These are phyloP conservation scores for Eucalyptus lansdowneana DNA, from an alignment of 345 rosid genomes.

Conservation along the genomic window DNA sequence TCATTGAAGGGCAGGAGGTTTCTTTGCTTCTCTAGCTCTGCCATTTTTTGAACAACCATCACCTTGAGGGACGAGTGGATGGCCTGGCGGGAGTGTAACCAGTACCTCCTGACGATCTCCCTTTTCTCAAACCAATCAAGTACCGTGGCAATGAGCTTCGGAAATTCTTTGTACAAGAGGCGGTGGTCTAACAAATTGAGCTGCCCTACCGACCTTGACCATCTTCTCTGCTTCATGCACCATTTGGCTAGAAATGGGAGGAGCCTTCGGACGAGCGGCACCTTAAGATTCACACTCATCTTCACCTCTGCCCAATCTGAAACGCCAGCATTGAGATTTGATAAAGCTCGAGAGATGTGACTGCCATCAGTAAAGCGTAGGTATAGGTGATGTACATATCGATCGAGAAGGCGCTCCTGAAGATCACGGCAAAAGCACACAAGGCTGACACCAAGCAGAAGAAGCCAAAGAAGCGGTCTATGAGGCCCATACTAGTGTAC, in stretches of 20 bases:
- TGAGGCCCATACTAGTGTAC: background rate
- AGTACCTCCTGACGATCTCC: background rate
- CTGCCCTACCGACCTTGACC: background rate
- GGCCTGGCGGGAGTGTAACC: background rate
- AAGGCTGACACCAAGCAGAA: no score
- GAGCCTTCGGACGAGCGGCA: no score
- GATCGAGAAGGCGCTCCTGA: no score
- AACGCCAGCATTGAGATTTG: no score
- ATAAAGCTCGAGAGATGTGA: no score
- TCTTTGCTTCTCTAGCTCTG: background rate
- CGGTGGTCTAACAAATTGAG: background rate
- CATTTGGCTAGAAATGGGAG: no score
- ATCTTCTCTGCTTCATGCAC: no score
- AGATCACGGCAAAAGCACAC: no score
- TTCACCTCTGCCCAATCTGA: no score
- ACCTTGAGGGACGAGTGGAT: background rate
- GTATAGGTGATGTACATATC: no score
- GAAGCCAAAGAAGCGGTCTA: background rate
- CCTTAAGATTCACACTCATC: no score
- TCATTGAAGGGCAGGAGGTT: background rate
- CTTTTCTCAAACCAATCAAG: background rate
- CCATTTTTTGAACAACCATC: background rate
- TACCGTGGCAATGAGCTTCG: background rate
- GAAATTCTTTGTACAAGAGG: background rate
- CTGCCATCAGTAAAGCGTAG: no score